A percentile compares a stretch with the other conserved stretches of the same genome.
Conservation (phyloP, 306 rosid genomes). For the Vigna reflexopilosa region DNA sequence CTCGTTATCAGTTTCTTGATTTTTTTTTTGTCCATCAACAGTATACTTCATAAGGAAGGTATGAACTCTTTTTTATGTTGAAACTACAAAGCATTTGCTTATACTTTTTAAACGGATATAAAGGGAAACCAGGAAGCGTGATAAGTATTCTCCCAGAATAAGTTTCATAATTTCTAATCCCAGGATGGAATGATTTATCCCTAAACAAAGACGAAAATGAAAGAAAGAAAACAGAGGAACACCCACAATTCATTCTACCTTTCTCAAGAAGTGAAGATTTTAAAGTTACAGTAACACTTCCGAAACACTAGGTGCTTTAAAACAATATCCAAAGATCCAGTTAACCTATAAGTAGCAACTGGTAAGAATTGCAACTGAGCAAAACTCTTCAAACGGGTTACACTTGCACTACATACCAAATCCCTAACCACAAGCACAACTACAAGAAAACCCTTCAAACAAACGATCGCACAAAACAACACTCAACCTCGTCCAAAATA, state of each 20-base stretch:
- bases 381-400: background rate
- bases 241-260: background rate
- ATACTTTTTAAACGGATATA: background rate
- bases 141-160: background rate
- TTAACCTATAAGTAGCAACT: background rate
- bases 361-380: conserved; percentile 12
- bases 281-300: background rate
- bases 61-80: background rate
- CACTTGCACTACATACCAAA: conserved; percentile 9
- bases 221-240: conserved; percentile 17
- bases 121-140: background rate
- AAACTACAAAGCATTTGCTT: background rate
- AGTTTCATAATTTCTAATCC: conserved; percentile 15
- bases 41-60: background rate
- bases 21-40: background rate
- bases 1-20: background rate
- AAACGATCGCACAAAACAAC: conserved; percentile 14
- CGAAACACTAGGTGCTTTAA: background rate
- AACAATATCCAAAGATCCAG: background rate
- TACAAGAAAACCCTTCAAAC: background rate
- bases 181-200: background rate
- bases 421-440: conserved; percentile 11
- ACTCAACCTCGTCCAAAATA: background rate
- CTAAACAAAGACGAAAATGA: background rate
- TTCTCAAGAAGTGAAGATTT: background rate